Evolutionary conservation across 2,329 filamentous ascomycete species (phyloP).

Genomic region (Aureobasidium sp.): DNA sequence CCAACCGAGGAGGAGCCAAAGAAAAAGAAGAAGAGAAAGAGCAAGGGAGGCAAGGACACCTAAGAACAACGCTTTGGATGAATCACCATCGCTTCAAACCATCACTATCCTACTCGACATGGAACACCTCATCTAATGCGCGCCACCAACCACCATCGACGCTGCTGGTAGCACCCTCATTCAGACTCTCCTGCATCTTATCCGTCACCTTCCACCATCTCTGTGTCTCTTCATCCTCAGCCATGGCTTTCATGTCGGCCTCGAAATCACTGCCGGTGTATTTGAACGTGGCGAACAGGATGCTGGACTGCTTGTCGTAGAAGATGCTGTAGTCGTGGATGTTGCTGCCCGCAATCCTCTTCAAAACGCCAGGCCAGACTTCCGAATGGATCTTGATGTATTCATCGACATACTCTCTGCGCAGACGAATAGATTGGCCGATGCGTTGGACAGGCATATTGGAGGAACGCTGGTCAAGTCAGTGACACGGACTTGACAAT

Average conservation of each 20-base stretch:
- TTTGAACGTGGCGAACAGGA: slow-evolving; percentile 68
- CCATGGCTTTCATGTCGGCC: slow-evolving; percentile 69
- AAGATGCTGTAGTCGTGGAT: slow-evolving; percentile 70
- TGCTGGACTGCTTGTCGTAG: slow-evolving; percentile 52
- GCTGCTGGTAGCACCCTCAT: slow-evolving; percentile 51
- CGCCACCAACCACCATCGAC: slow-evolving; percentile 57
- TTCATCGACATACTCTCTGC: slow-evolving; percentile 53
- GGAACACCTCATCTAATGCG: slow-evolving; percentile 60
- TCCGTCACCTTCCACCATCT: slow-evolving; percentile 81
- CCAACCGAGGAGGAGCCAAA: slow-evolving; percentile 21
- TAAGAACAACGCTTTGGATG: background rate
- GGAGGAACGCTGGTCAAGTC: background rate
- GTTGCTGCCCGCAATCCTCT: slow-evolving; percentile 66
- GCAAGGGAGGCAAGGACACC: slow-evolving; percentile 16
- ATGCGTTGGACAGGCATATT: slow-evolving; percentile 37
- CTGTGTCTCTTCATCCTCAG: slow-evolving; percentile 59
- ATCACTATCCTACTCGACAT: slow-evolving; percentile 35
- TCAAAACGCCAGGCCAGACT: slow-evolving; percentile 69
- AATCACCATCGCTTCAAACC: background rate
- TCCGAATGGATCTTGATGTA: slow-evolving; percentile 67
- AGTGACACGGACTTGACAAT: background rate
- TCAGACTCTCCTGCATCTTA: slow-evolving; percentile 55
- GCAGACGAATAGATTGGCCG: slow-evolving; percentile 65
- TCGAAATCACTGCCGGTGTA: slow-evolving; percentile 66
- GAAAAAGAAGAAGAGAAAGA: slow-evolving; percentile 23